Evolutionary conservation across 257 asterid genomes (phyloP).

Genomic region (Solanum peruvianum): DNA sequence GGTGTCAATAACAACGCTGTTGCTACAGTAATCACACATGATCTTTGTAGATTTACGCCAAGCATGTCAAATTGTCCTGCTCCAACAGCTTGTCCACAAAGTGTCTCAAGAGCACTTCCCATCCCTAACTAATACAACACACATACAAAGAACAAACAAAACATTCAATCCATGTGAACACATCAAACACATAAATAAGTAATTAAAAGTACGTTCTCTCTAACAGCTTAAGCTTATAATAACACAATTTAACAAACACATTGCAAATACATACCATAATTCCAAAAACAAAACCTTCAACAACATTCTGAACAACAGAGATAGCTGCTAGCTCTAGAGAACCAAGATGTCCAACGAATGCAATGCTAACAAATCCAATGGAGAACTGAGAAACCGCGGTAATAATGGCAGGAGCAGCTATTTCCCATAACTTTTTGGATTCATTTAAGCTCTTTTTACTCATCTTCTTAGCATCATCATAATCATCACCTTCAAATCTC

Average conservation of each 20-base stretch:
- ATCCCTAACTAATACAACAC: constrained; percentile 58
- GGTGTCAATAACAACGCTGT: constrained; percentile 46
- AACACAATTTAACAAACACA: neutral
- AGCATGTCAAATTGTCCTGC: constrained; percentile 56
- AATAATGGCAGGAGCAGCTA: constrained; percentile 61
- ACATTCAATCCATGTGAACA: neutral
- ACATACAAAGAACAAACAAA: neutral
- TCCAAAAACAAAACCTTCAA: constrained; percentile 78
- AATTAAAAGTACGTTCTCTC: neutral
- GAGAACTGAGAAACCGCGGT: constrained; percentile 66
- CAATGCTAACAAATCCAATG: constrained; percentile 51
- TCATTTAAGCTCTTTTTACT: constrained; percentile 9
- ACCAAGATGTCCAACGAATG: constrained; percentile 74
- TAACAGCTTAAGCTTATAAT: neutral
- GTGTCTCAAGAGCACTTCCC: constrained; percentile 93
- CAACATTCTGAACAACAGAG: constrained; percentile 64
- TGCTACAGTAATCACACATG: constrained; percentile 45
- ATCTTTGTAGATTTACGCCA: constrained; percentile 67
- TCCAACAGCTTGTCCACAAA: constrained; percentile 86
- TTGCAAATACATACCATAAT: constrained; percentile 33
- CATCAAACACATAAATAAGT: neutral
- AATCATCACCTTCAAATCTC: neutral
- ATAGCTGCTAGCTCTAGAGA: constrained; percentile 72
- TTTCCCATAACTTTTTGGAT: constrained; percentile 58
- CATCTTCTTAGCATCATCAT: neutral